These are phyloP conservation scores for Penicillium pulvis DNA, from an alignment of 495 filamentous ascomycete species.

Conservation along the genomic window DNA sequence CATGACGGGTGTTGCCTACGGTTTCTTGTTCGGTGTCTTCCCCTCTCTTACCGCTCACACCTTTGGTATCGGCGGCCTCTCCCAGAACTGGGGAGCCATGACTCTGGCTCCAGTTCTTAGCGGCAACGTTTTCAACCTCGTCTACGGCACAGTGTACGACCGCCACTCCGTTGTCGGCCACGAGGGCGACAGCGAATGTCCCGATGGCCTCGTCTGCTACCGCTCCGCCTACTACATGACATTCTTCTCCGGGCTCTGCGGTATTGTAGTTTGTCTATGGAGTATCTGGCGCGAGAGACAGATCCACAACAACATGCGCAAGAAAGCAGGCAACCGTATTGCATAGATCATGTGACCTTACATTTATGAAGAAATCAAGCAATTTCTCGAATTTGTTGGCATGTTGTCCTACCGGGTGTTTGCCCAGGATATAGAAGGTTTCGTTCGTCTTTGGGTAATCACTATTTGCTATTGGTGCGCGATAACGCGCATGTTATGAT, in stretches of 20 bases:
- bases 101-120: constrained; percentile 82
- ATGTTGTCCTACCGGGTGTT: neutral
- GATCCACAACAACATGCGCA: constrained; percentile 27
- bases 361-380: neutral
- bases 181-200: constrained; percentile 72
- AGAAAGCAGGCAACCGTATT: constrained; percentile 41
- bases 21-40: constrained; percentile 92
- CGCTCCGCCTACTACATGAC: constrained; percentile 79
- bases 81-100: constrained; percentile 94
- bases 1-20: constrained; percentile 87
- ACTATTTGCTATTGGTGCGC: constrained; percentile 1
- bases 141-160: constrained; percentile 80
- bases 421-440: neutral
- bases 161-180: constrained; percentile 66
- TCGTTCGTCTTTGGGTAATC: neutral
- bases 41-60: constrained; percentile 89
- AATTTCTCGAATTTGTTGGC: neutral
- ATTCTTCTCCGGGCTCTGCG: constrained; percentile 70
- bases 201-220: constrained; percentile 81
- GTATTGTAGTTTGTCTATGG: constrained; percentile 69
- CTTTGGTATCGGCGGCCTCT: constrained; percentile 87
- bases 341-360: constrained; percentile 22
- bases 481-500: neutral
- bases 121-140: constrained; percentile 88
- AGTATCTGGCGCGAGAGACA: constrained; percentile 70